These are phyloP conservation scores for Cornus controversa DNA, from an alignment of 148 eudicot species.

Conservation along the genomic window DNA sequence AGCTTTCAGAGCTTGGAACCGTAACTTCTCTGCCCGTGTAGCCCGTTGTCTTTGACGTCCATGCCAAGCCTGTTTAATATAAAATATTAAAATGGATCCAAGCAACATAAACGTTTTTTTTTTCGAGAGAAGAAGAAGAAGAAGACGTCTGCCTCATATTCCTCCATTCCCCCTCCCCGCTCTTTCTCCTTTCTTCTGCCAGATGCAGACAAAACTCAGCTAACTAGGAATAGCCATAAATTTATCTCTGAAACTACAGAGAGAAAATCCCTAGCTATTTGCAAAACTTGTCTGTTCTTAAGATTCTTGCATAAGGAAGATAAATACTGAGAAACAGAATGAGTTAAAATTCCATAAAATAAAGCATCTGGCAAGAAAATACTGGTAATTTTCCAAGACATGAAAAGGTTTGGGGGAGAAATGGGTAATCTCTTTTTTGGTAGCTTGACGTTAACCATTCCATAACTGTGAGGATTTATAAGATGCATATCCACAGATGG, in stretches of 20 bases:
- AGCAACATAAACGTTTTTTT: neutral
- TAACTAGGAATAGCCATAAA: neutral
- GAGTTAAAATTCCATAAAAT: too few species aligned
- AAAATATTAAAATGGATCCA: neutral
- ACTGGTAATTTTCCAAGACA: neutral
- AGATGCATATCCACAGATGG: too few species aligned
- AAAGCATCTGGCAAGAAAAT: too few species aligned
- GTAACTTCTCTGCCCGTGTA: conserved; percentile 78
- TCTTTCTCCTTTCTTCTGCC: neutral
- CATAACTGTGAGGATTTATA: too few species aligned
- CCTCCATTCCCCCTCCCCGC: neutral
- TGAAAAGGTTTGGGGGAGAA: neutral
- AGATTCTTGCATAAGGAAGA: conserved; percentile 6
- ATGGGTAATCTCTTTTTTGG: too few species aligned
- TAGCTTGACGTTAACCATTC: too few species aligned
- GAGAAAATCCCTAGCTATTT: neutral
- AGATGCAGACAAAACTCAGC: neutral
- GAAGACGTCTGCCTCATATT: too few species aligned
- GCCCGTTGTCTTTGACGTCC: conserved; percentile 96
- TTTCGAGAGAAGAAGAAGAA: too few species aligned
- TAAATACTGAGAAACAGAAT: neutral
- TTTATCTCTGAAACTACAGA: neutral
- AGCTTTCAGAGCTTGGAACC: conserved; percentile 85
- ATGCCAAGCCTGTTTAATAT: conserved; percentile 76
- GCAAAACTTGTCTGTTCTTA: neutral